phyloP scores from a whole-genome alignment of 1,139 yeast species.

The Sugiyamaella grinbergsii region DNA sequence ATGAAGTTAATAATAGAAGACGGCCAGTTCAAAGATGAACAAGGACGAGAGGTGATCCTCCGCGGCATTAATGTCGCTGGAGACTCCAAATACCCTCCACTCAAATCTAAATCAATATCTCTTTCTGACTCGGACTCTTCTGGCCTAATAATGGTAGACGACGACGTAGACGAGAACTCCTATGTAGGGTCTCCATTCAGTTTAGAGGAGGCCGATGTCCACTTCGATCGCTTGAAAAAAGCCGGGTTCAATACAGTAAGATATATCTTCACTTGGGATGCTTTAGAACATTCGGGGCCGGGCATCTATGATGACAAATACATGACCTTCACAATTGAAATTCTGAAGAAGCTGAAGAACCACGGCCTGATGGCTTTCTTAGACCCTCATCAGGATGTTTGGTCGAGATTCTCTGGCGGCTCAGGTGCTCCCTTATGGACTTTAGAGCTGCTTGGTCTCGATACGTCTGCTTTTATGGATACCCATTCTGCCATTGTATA shows the following conservation, averaged over 20 bases:
- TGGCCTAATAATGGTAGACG: conserved; percentile 5
- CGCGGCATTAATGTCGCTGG: conserved; percentile 87
- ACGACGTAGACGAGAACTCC: conserved; percentile 48
- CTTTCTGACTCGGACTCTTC: conserved; percentile 9
- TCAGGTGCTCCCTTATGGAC: conserved; percentile 96
- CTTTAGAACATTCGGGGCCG: conserved; percentile 84
- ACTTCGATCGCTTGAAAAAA: conserved; percentile 64
- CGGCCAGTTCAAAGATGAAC: conserved; percentile 61
- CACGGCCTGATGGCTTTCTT: conserved; percentile 75
- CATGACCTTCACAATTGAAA: conserved; percentile 64
- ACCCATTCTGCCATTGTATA: conserved; percentile 68
- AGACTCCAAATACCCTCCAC: conserved; percentile 66
- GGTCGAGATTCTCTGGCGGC: conserved; percentile 88
- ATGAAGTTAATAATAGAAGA: conserved; percentile 28
- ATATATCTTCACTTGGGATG: conserved; percentile 85
- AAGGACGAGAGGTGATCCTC: conserved; percentile 62
- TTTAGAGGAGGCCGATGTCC: conserved; percentile 66
- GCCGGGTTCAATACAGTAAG: conserved; percentile 82
- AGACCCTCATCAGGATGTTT: conserved; percentile 91
- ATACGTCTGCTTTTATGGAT: conserved; percentile 61
- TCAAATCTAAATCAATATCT: conserved; percentile 42
- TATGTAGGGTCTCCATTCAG: conserved; percentile 83
- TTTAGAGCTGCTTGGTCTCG: conserved; percentile 77
- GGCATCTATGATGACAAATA: conserved; percentile 80
- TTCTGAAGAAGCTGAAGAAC: conserved; percentile 58